Percentiles rank a stretch among this genome's conserved stretches.
These are phyloP conservation scores for Suhomyces chickasaworum DNA, from an alignment of 1,139 yeast species.

Conservation along the genomic window DNA sequence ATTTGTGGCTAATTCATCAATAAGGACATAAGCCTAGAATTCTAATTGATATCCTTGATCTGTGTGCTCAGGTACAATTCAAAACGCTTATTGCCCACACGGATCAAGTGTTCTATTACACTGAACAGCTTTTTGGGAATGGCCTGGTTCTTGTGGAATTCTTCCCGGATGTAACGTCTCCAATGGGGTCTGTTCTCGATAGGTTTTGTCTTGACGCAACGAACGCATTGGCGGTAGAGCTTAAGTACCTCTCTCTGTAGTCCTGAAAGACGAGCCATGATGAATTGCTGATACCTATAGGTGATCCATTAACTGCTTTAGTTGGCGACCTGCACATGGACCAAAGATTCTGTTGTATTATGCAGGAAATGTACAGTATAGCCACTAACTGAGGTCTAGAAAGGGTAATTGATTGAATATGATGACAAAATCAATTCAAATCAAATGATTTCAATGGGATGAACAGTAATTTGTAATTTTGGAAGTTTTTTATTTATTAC, in stretches of 20 bases:
- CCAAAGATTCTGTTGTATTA: too few relatives aligned
- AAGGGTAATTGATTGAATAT: too few relatives aligned
- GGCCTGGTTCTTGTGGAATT: slow-evolving; percentile 60
- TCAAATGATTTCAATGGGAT: too few relatives aligned
- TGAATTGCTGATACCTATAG: slow-evolving; percentile 2
- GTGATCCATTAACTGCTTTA: neutral
- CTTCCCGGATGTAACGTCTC: slow-evolving; percentile 50
- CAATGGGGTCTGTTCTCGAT: slow-evolving; percentile 44
- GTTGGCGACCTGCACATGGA: neutral
- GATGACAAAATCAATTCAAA: too few relatives aligned
- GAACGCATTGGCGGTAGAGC: slow-evolving; percentile 59
- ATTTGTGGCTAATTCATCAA: too few relatives aligned
- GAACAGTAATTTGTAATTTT: too few relatives aligned
- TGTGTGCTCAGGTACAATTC: slow-evolving; percentile 73
- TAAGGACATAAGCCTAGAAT: too few relatives aligned
- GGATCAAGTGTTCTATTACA: slow-evolving; percentile 80
- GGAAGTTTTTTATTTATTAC: too few relatives aligned
- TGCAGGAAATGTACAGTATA: too few relatives aligned
- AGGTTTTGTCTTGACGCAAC: slow-evolving; percentile 62
- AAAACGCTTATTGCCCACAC: slow-evolving; percentile 71
- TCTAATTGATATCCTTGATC: slow-evolving; percentile 60
- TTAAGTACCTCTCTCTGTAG: slow-evolving; percentile 64
- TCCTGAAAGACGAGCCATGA: slow-evolving; percentile 55
- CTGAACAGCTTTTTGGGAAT: slow-evolving; percentile 79
- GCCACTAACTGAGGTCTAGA: too few relatives aligned